Evolutionary conservation across 129 eudicot species (phyloP).

Genomic region (Flaveria ramosissima): DNA sequence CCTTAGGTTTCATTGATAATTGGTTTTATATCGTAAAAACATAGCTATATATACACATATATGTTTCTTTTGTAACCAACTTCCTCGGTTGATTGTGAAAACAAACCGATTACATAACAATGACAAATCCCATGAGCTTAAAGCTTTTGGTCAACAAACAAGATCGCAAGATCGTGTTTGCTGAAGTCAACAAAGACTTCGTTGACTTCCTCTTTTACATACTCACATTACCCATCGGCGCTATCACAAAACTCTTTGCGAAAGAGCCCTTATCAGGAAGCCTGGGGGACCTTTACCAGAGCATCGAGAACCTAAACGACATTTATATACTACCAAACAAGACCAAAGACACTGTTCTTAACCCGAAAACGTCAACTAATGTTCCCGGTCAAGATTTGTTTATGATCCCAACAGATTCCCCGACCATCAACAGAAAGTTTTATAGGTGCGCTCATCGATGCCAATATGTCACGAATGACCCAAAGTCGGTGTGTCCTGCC

Average conservation of each 20-base stretch:
- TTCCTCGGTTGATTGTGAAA: neutral
- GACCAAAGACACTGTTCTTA: slow-evolving; percentile 36
- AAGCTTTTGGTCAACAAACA: slow-evolving; percentile 40
- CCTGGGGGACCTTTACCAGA: slow-evolving; percentile 37
- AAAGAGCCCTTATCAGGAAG: slow-evolving; percentile 32
- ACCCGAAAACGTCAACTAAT: slow-evolving; percentile 29
- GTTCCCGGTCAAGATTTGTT: slow-evolving; percentile 30
- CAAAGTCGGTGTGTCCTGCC: slow-evolving; percentile 20
- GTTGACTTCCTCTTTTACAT: slow-evolving; percentile 44
- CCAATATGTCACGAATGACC: slow-evolving; percentile 26
- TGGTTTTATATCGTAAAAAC: neutral
- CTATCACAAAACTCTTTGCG: slow-evolving; percentile 35
- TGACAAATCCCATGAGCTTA: slow-evolving; percentile 32
- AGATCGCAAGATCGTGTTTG: slow-evolving; percentile 37
- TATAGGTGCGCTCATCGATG: slow-evolving; percentile 21
- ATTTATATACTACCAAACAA: slow-evolving; percentile 30
- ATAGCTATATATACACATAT: no score
- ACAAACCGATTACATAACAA: slow-evolving; percentile 7
- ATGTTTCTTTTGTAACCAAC: neutral
- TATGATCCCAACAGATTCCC: slow-evolving; percentile 22
- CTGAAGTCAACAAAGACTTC: slow-evolving; percentile 47
- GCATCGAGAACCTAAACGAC: slow-evolving; percentile 40
- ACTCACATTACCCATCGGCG: slow-evolving; percentile 38
- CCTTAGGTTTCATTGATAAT: neutral
- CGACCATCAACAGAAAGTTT: slow-evolving; percentile 12